These are phyloP conservation scores for Brassica rapa DNA, from an alignment of 345 rosid genomes.

Conservation along the genomic window DNA sequence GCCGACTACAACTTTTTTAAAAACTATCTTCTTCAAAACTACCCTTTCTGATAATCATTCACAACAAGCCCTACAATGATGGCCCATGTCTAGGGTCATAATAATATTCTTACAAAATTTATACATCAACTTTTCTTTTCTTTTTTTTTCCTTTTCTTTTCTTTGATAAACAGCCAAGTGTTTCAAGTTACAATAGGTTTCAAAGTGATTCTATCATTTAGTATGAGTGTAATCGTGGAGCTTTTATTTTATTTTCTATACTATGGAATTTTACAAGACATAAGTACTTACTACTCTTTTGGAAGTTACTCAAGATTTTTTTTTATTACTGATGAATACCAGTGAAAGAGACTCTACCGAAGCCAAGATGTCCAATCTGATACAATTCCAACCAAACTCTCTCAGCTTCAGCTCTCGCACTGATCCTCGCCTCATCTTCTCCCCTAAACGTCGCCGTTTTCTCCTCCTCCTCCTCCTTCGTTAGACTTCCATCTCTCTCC, in stretches of 20 bases:
- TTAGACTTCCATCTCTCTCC: slow-evolving; percentile 46
- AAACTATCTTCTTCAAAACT: too few species aligned
- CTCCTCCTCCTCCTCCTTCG: slow-evolving; percentile 29
- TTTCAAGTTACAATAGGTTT: background rate
- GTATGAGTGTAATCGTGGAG: background rate
- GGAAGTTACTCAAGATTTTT: background rate
- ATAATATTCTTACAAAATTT: background rate
- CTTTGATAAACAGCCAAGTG: background rate
- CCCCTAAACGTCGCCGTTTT: slow-evolving; percentile 35
- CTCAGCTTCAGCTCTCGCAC: slow-evolving; percentile 57
- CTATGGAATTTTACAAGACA: background rate
- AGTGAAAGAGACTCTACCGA: slow-evolving; percentile 81
- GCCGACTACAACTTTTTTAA: background rate
- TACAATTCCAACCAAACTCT: slow-evolving; percentile 73
- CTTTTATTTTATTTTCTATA: background rate
- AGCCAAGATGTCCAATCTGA: slow-evolving; percentile 76
- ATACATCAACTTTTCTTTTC: background rate
- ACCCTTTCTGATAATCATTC: background rate
- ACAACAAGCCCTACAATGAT: background rate
- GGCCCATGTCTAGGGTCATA: slow-evolving; percentile 3
- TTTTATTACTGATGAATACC: slow-evolving; percentile 32
- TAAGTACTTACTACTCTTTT: background rate
- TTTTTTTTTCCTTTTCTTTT: background rate
- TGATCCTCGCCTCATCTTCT: slow-evolving; percentile 37
- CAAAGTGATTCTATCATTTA: background rate